Percentiles rank a stretch among this genome's conserved stretches.
These are phyloP conservation scores for Fusarium albosuccineum DNA, from an alignment of 2,329 filamentous ascomycete species.

Conservation along the genomic window DNA sequence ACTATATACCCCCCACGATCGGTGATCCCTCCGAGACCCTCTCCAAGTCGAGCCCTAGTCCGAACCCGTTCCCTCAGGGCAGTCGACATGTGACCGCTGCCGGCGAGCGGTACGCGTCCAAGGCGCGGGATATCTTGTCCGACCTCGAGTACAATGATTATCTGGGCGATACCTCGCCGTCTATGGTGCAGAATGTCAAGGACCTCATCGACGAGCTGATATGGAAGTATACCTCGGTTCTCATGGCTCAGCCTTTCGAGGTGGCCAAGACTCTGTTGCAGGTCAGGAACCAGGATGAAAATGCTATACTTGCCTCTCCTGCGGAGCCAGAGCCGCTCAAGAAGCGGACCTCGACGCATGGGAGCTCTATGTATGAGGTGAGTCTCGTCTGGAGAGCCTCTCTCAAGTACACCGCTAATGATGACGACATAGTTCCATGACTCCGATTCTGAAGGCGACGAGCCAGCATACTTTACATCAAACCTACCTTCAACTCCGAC, in stretches of 20 bases:
- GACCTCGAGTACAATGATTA: slow-evolving; percentile 95
- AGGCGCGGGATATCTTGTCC: slow-evolving; percentile 86
- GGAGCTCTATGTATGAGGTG: slow-evolving; percentile 54
- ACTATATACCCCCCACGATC: slow-evolving; percentile 75
- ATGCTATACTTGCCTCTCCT: slow-evolving; percentile 49
- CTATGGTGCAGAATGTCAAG: slow-evolving; percentile 79
- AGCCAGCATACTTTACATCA: slow-evolving; percentile 87
- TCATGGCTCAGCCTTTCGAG: slow-evolving; percentile 96
- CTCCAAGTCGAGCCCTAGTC: slow-evolving; percentile 53
- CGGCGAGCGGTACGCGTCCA: slow-evolving; percentile 55
- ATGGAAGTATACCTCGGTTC: slow-evolving; percentile 90
- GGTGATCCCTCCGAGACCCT: slow-evolving; percentile 57
- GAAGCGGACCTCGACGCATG: slow-evolving; percentile 51
- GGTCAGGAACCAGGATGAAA: slow-evolving; percentile 71
- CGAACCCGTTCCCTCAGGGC: slow-evolving; percentile 60
- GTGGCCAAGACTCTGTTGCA: slow-evolving; percentile 95
- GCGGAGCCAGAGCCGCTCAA: slow-evolving; percentile 40
- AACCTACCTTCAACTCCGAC: slow-evolving; percentile 68
- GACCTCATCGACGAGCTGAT: slow-evolving; percentile 85
- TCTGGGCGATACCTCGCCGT: slow-evolving; percentile 80
- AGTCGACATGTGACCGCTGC: slow-evolving; percentile 55
- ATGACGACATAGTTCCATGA: slow-evolving; percentile 59
- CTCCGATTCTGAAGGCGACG: slow-evolving; percentile 79
- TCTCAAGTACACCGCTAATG: slow-evolving; percentile 38
- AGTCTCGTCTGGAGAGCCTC: slow-evolving; percentile 24